phyloP scores from a whole-genome alignment of 176 grass and related monocot genomes.

The Poa pratensis region DNA sequence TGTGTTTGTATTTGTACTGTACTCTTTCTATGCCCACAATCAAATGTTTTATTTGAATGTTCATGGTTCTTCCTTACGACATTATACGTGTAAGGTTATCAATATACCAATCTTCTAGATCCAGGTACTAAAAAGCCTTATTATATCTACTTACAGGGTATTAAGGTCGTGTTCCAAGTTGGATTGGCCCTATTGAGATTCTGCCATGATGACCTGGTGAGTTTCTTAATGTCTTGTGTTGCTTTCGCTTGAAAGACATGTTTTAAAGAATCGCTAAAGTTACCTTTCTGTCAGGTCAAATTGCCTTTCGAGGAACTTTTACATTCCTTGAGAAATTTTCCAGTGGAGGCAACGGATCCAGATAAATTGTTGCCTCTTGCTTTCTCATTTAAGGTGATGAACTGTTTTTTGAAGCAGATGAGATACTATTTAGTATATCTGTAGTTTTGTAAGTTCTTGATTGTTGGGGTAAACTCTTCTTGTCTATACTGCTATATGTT shows the following conservation, averaged over 20 bases:
- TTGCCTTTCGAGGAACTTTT: constrained; percentile 92
- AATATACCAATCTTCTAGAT: constrained; percentile 1
- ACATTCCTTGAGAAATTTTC: constrained; percentile 83
- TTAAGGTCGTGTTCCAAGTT: constrained; percentile 91
- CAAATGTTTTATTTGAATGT: not conserved
- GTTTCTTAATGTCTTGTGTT: constrained; percentile 37
- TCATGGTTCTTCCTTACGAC: constrained; percentile 15
- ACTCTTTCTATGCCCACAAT: not conserved
- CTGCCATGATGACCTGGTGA: constrained; percentile 91
- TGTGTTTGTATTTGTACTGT: not conserved
- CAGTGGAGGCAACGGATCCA: constrained; percentile 84
- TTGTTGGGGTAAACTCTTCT: constrained; percentile 5
- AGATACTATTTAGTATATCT: not conserved
- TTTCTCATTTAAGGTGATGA: constrained; percentile 82
- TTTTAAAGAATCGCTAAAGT: constrained; percentile 22
- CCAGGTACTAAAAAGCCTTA: not conserved
- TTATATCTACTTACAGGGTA: constrained; percentile 61
- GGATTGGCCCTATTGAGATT: constrained; percentile 87
- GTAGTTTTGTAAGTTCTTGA: too few species aligned
- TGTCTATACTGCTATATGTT: not conserved
- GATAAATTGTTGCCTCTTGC: constrained; percentile 77
- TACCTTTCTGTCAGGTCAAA: constrained; percentile 63
- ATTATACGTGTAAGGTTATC: not conserved
- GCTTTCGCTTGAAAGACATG: constrained; percentile 15
- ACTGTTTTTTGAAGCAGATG: not conserved